Evolutionary conservation across 2,329 filamentous ascomycete species (phyloP), one percentile per base, ranked within the genome.

Genomic region (Emergomyces pasteurianus): DNA sequence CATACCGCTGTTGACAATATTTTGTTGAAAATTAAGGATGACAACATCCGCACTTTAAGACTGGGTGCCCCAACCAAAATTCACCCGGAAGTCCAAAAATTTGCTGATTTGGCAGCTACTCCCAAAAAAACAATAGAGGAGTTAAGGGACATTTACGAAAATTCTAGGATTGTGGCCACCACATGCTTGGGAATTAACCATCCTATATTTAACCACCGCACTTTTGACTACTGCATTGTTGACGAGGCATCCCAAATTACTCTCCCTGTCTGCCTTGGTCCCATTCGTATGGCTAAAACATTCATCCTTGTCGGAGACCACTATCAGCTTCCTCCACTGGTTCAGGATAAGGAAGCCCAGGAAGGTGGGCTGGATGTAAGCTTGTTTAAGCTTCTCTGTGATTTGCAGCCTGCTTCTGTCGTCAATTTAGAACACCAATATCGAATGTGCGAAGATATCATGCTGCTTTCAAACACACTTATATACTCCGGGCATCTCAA

Each of bases 1-100:
- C 94, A 99, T 71, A 96, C 92, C 0, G 94, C 94, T 2, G 94
- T 99, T 2, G 94, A 99, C 82, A 99, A 99, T 66, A 99, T 99
- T 67, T 78, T 99, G 7, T 79, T 99, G 63, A 99, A 99, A 75
- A 86, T 99, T 60, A 87, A 87, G 58, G 78, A 87, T 26, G 88
- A 92, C 65, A 83, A 84, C 9, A 88, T 91, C 49, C 84, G 85
- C 1, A 87, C 95, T 58, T 78, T 99, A 42, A 86, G 94, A n/a
- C 82, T 99, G 0, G 94, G 94, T 5, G 87, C 89, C 1, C 79
- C 86, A 2, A 86, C 89, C 23, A 96, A 96, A 72, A 84, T 99
- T 18, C 92, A 96, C 68, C 86, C 87, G 0, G 89, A 95, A 50
- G 90, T 99, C 0, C 87, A 88, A 66, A 81, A 89, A 26, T 97